Conservation (phyloP, 805 yeast species). For the Candida arabinofermentans region DNA sequence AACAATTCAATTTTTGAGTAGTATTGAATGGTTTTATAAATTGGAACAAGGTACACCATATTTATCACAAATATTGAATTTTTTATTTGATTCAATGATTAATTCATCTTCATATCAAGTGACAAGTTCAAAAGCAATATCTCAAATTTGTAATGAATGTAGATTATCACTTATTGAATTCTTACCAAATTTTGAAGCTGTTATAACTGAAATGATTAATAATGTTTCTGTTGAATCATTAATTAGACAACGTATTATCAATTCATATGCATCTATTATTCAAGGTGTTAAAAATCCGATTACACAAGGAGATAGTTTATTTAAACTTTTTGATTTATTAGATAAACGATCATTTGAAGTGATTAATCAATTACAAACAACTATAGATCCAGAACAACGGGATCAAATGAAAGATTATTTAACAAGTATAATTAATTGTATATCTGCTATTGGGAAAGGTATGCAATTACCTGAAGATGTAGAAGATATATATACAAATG, state of each 20-base stretch:
- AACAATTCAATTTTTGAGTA: conserved; percentile 53
- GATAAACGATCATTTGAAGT: conserved; percentile 17
- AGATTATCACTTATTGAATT: conserved; percentile 37
- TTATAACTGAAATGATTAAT: conserved; percentile 44
- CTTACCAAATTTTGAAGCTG: conserved; percentile 44
- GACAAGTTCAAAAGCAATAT: conserved; percentile 52
- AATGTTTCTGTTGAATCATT: conserved; percentile 37
- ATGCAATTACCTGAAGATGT: conserved; percentile 54
- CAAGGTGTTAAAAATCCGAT: conserved; percentile 49
- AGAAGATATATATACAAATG: conserved; percentile 35
- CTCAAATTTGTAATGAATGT: conserved; percentile 54
- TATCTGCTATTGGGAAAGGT: conserved; percentile 71
- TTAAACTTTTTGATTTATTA: conserved; percentile 20
- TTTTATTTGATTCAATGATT: conserved; percentile 34
- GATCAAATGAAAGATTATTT: conserved; percentile 41
- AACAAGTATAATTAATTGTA: conserved; percentile 54
- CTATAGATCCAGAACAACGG: conserved; percentile 11
- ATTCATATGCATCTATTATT: conserved; percentile 59
- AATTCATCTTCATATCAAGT: conserved; percentile 26
- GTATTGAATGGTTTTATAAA: conserved; percentile 57
- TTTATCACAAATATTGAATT: conserved; percentile 50
- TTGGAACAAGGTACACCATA: conserved; percentile 38
- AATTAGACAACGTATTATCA: conserved; percentile 56
- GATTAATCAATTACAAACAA: conserved; percentile 7
- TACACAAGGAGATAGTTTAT: conserved; percentile 33